Base-by-base conservation (phyloP, 78 protist genomes). In the Protostelium mycophagum region DNA sequence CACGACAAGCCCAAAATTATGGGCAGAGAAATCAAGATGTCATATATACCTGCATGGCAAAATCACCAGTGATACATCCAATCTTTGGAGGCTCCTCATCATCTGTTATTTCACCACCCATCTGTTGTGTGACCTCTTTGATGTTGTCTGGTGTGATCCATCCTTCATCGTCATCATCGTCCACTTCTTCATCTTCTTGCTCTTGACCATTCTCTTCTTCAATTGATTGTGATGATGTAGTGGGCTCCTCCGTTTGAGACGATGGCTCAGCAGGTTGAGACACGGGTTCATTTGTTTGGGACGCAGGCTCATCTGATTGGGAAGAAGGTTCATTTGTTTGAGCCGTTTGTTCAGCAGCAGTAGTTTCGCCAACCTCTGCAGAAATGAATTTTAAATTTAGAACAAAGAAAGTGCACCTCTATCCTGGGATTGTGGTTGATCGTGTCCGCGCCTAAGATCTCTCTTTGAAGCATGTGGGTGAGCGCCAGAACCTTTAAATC, bases 121-220 rank as follows among this genome's bases (percentile, higher is more conserved):
- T 35, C 38, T 38, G 36, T 28, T 83, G 63, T 1, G 38, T 25
- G 38, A 37, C 83, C 0, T 35, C 23, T 1, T 73, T 34, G 38
- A 95, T 35, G 88, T 97, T 97, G 63, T 88, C 96, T 31, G 96
- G 96, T 0, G 97, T 97, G 73, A 97, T 95, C 98, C 98, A 97
- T 34, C 94, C 97, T 29, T 85, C 96, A 34, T 90, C 89, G 38
- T 96, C 97, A 28, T 31, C 96, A 1, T 83, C 89, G 34, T 83
- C 84, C 28, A 34, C 63, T 73, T 86, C 92, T 38, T 94, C 94
- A 28, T 39, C 90, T 85, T 88, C 93, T 63, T 93, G 91, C 28
- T 37, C 92, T 90, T 38, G 86, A 37, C 85, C 87, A n/a, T 34
- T 0, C 16, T 51, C 73, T 51, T 51, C 73, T 16, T 51, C 73